These are phyloP conservation scores for Pseudogymnoascus sp. DNA, from an alignment of 2,329 filamentous ascomycete genomes.

Conservation along the genomic window DNA sequence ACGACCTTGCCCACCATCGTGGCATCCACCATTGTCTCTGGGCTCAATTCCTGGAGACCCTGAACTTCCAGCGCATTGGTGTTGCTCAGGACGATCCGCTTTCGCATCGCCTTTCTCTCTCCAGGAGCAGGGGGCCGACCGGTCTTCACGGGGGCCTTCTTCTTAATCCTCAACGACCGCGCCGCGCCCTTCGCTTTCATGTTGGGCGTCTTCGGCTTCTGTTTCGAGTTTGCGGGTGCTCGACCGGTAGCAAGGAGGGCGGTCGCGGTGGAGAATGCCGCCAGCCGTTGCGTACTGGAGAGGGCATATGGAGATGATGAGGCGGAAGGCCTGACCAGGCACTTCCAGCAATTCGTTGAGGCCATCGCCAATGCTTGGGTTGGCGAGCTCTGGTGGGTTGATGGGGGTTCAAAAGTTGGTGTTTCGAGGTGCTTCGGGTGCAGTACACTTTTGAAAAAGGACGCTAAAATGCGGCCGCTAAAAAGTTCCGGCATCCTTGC, in stretches of 20 bases:
- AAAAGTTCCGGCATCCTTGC: slow-evolving; percentile 12
- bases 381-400: slow-evolving; percentile 5
- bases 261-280: slow-evolving; percentile 30
- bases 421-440: neutral
- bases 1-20: slow-evolving; percentile 59
- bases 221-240: neutral
- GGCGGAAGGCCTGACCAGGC: slow-evolving; percentile 42
- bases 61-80: slow-evolving; percentile 78
- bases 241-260: slow-evolving; percentile 22
- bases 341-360: slow-evolving; percentile 52
- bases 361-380: slow-evolving; percentile 38
- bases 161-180: slow-evolving; percentile 36
- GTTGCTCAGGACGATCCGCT: slow-evolving; percentile 87
- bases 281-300: slow-evolving; percentile 38
- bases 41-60: slow-evolving; percentile 55
- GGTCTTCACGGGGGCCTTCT: slow-evolving; percentile 33
- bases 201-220: slow-evolving; percentile 11
- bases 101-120: slow-evolving; percentile 80
- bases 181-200: slow-evolving; percentile 15
- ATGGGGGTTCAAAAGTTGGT: neutral
- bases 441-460: slow-evolving; percentile 2
- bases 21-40: slow-evolving; percentile 46
- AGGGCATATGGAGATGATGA: slow-evolving; percentile 30
- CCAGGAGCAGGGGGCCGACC: slow-evolving; percentile 58
- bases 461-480: slow-evolving; percentile 20